phyloP scores from a whole-genome alignment of 2,329 filamentous ascomycete species.

The Trichophyton benhamiae region DNA sequence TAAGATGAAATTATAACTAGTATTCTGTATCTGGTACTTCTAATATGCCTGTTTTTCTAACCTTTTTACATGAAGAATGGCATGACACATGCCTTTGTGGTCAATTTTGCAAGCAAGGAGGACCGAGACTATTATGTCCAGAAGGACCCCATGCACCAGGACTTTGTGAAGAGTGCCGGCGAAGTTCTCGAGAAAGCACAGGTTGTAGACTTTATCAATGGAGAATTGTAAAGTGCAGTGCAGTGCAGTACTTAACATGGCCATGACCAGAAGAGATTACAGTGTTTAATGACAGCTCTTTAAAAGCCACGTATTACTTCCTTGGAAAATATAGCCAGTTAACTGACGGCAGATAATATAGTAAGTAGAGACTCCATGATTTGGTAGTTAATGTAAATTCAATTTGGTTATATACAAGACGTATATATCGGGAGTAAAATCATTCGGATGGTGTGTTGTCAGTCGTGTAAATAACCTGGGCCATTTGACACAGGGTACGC shows the following conservation, averaged over 20 bases:
- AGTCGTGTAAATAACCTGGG: neutral
- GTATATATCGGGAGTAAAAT: neutral
- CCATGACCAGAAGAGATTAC: no score
- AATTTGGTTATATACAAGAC: neutral
- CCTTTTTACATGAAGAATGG: slow-evolving; percentile 36
- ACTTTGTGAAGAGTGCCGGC: slow-evolving; percentile 40
- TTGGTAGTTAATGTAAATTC: neutral
- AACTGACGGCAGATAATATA: no score
- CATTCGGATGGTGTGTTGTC: neutral
- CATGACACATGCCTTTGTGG: slow-evolving; percentile 57
- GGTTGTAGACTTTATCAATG: slow-evolving; percentile 25
- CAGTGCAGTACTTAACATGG: neutral
- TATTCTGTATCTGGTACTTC: neutral
- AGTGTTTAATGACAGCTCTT: no score
- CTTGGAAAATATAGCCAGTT: no score
- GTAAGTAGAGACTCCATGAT: no score
- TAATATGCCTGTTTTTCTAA: neutral
- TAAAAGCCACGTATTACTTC: no score
- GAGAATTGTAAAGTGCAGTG: slow-evolving; percentile 15
- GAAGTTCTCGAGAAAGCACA: slow-evolving; percentile 25
- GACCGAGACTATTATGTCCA: slow-evolving; percentile 58
- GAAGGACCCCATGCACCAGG: slow-evolving; percentile 51
- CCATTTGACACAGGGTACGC: neutral
- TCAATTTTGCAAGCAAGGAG: slow-evolving; percentile 50
- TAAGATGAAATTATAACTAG: slow-evolving; percentile 24